phyloP scores from a whole-genome alignment of 345 rosid species.

The Lepidium sativum region DNA sequence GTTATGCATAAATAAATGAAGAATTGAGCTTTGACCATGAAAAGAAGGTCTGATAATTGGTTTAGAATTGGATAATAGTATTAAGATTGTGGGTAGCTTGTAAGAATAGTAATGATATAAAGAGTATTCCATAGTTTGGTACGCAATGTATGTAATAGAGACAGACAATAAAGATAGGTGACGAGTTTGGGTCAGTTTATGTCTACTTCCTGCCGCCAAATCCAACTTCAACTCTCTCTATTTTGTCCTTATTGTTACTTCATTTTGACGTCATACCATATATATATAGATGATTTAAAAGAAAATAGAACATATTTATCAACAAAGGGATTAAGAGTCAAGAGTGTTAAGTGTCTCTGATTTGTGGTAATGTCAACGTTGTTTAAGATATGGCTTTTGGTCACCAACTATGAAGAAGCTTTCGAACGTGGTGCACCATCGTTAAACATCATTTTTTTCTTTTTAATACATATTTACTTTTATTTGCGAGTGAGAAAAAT shows the following conservation, averaged over 20 bases:
- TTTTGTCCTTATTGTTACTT: not conserved
- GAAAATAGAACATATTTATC: not conserved
- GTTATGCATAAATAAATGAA: not conserved
- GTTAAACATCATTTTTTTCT: not conserved
- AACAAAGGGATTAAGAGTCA: not conserved
- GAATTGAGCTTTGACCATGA: not conserved
- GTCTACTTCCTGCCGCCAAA: conserved; percentile 30
- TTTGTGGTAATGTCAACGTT: not conserved
- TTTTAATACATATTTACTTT: too few relatives aligned
- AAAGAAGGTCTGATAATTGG: not conserved
- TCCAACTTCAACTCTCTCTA: conserved; percentile 9
- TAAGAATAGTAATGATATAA: conserved; percentile 1
- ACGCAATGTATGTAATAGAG: conserved; percentile 24
- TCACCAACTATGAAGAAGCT: not conserved
- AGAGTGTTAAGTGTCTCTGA: not conserved
- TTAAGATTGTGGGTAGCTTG: conserved; percentile 13
- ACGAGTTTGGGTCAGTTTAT: conserved; percentile 25
- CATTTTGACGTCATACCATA: not conserved
- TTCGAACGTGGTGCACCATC: not conserved
- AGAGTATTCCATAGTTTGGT: not conserved
- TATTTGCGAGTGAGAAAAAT: too few relatives aligned
- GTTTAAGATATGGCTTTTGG: not conserved
- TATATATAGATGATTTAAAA: not conserved
- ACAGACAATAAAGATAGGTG: conserved; percentile 20
- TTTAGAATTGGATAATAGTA: not conserved